Percentiles rank a stretch among this genome's conserved stretches.
Evolutionary conservation across 2,329 filamentous ascomycete genomes (phyloP).

Genomic region (Dryadomyces quercus-mongolicae): DNA sequence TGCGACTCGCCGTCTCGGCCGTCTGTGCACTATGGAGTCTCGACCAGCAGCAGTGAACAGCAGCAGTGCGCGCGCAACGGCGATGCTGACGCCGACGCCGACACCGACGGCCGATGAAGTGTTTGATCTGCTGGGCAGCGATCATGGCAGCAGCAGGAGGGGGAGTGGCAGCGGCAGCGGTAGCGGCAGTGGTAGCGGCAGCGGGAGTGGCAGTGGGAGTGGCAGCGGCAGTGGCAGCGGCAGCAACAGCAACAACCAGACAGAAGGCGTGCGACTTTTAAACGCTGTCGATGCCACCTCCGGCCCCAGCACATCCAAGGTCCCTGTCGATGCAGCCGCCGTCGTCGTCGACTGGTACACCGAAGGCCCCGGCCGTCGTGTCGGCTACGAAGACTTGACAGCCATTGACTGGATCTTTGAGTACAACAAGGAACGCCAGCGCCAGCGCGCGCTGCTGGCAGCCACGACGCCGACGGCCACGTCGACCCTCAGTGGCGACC

Average conservation of each 20-base stretch:
- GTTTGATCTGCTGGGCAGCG: background rate
- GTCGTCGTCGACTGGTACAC: conserved; percentile 61
- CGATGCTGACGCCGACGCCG: no score
- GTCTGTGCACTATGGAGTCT: background rate
- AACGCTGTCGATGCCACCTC: background rate
- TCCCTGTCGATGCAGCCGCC: background rate
- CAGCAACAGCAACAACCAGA: background rate
- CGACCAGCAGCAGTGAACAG: background rate
- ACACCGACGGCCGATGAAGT: background rate
- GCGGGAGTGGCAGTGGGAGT: background rate
- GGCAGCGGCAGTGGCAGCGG: conserved; percentile 14
- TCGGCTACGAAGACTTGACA: conserved; percentile 91
- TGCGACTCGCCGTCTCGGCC: background rate
- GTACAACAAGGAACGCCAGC: conserved; percentile 89
- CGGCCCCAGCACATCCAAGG: background rate
- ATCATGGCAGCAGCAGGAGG: background rate
- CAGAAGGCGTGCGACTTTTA: background rate
- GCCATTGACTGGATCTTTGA: conserved; percentile 99
- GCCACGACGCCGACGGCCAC: conserved; percentile 42
- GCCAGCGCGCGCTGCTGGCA: conserved; percentile 63
- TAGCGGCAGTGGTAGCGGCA: conserved; percentile 5
- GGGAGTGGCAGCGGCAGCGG: background rate
- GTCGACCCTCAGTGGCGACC: background rate
- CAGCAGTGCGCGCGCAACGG: no score
- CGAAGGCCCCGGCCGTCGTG: conserved; percentile 77